Conservation (phyloP, 2,329 filamentous ascomycete species). For the Aureobasidium pullulans region DNA sequence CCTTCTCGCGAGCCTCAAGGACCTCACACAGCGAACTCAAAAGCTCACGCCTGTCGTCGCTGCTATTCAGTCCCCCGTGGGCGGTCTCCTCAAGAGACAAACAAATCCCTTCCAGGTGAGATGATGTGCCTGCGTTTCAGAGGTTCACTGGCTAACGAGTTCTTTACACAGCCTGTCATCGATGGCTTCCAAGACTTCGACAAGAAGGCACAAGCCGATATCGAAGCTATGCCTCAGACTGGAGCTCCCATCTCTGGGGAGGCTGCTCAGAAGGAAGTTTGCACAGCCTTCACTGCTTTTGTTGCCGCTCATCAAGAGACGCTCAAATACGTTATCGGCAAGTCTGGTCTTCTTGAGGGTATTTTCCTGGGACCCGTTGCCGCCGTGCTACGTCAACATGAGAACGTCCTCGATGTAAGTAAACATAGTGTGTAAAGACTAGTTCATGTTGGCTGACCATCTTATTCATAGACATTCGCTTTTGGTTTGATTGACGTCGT, state of each 20-base stretch:
- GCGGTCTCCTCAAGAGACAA: too few relatives aligned
- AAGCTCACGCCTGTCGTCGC: neutral
- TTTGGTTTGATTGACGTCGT: conserved; percentile 7
- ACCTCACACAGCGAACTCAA: conserved; percentile 9
- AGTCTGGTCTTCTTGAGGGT: conserved; percentile 23
- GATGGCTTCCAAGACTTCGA: conserved; percentile 26
- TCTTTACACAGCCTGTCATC: conserved; percentile 20
- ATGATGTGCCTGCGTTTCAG: neutral
- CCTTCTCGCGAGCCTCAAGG: conserved; percentile 10
- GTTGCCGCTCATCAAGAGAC: conserved; percentile 25
- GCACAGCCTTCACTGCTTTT: conserved; percentile 16
- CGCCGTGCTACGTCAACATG: conserved; percentile 19
- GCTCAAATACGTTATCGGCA: conserved; percentile 31
- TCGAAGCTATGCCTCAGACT: conserved; percentile 16
- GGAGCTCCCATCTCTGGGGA: conserved; percentile 11
- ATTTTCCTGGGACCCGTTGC: conserved; percentile 26
- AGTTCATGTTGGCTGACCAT: too few relatives aligned
- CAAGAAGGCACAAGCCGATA: conserved; percentile 15
- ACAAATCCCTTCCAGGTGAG: neutral
- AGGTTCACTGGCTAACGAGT: too few relatives aligned
- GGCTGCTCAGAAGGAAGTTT: conserved; percentile 22
- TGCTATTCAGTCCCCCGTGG: neutral
- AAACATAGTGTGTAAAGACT: too few relatives aligned
- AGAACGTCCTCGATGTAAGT: neutral
- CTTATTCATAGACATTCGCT: neutral